Conservation (phyloP, 768 basidiomycete genomes). For the Amanita jacksonii region DNA sequence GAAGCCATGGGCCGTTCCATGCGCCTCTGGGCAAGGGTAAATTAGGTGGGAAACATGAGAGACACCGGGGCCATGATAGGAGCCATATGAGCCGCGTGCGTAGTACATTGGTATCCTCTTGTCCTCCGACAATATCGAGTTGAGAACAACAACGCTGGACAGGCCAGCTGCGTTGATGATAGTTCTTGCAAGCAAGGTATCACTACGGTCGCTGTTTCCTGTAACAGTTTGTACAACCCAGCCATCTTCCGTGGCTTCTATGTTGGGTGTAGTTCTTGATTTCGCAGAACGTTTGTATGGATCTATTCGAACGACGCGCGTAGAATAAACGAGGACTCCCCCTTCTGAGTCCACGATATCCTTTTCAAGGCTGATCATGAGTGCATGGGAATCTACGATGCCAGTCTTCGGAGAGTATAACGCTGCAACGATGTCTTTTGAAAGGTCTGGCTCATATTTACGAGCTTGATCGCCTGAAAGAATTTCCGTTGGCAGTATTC, state of each 20-base stretch:
- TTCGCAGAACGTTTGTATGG: constrained; percentile 27
- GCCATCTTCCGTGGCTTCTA: constrained; percentile 39
- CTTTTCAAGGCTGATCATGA: constrained; percentile 77
- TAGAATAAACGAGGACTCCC: constrained; percentile 67
- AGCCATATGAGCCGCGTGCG: constrained; percentile 80
- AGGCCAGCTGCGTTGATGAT: constrained; percentile 82
- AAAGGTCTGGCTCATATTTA: constrained; percentile 78
- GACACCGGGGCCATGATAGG: constrained; percentile 76
- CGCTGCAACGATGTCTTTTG: constrained; percentile 55
- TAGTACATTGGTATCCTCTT: constrained; percentile 67
- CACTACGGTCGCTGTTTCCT: constrained; percentile 31
- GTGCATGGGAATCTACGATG: constrained; percentile 77
- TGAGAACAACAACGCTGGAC: constrained; percentile 59
- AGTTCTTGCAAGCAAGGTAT: constrained; percentile 63
- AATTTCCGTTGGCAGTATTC: constrained; percentile 53
- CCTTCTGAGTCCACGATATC: constrained; percentile 66
- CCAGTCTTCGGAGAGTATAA: constrained; percentile 84
- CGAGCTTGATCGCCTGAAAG: constrained; percentile 59
- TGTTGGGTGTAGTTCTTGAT: constrained; percentile 15
- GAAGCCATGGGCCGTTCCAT: constrained; percentile 51
- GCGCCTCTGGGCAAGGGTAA: constrained; percentile 81
- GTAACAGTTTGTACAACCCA: constrained; percentile 86
- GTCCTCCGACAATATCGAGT: constrained; percentile 51
- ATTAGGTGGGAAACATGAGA: constrained; percentile 63
- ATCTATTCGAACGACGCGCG: constrained; percentile 82